Percentiles rank a stretch among this genome's conserved stretches.
phyloP scores from a whole-genome alignment of 352 stramenopile species.

The Elongisporangium undulatum region DNA sequence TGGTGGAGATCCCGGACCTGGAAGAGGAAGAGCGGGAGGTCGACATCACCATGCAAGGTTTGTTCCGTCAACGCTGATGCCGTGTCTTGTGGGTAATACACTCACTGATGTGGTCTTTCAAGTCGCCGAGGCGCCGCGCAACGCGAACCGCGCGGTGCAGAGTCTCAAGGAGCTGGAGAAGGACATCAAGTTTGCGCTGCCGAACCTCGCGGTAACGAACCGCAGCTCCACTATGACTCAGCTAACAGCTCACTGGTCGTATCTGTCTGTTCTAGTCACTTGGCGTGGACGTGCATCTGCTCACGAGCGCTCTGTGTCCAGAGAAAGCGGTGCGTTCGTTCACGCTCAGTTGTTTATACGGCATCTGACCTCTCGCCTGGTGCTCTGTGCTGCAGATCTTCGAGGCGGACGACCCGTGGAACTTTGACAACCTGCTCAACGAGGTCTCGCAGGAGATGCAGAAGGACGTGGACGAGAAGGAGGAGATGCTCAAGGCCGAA shows the following conservation, averaged over 20 bases:
- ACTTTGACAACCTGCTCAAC: constrained; percentile 73
- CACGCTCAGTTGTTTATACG: too few relatives aligned
- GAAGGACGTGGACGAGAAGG: constrained; percentile 72
- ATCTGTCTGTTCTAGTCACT: constrained; percentile 22
- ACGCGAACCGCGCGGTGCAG: constrained; percentile 59
- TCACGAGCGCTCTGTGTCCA: constrained; percentile 61
- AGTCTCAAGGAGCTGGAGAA: constrained; percentile 75
- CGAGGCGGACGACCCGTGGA: constrained; percentile 67
- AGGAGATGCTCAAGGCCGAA: constrained; percentile 50
- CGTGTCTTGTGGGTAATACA: neutral
- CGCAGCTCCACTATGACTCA: neutral
- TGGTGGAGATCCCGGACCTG: constrained; percentile 76
- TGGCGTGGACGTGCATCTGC: constrained; percentile 60
- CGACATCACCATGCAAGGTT: constrained; percentile 65
- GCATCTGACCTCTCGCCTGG: too few relatives aligned
- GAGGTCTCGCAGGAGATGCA: constrained; percentile 79
- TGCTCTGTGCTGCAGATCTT: constrained; percentile 25
- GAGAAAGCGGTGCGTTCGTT: constrained; percentile 64
- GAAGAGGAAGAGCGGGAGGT: constrained; percentile 78
- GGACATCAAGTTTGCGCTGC: constrained; percentile 76
- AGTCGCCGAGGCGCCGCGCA: constrained; percentile 79
- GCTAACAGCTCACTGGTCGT: neutral
- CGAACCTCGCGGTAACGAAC: constrained; percentile 32
- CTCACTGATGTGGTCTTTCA: neutral
- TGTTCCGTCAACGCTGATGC: constrained; percentile 8